Evolutionary conservation across 2,329 filamentous ascomycete genomes (phyloP), one percentile per base, ranked within the genome.

Genomic region (Sphaerulina musiva): DNA sequence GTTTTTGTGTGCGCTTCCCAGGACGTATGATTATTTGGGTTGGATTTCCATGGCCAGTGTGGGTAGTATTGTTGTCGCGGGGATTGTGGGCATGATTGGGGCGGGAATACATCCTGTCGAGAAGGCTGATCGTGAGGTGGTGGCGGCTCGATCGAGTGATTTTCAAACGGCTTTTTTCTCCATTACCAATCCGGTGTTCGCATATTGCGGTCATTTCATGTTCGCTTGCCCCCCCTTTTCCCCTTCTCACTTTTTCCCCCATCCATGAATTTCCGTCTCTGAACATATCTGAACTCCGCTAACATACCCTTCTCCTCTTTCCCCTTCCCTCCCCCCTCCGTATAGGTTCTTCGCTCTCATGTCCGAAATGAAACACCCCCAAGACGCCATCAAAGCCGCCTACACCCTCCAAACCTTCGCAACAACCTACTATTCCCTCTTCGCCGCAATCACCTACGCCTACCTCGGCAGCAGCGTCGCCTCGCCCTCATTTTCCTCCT

Each of bases 191-290:
- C 76, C 77, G 0, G 76, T 79, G 0, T 79, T 80, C 54, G 71
- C 76, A 0, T 79, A 75, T 61, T 76, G 77, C 0, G 76, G 76
- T 3, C 76, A 79, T 54, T 78, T 78, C 63, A 76, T 78, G 72
- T 80, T 78, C 63, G 79, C 79, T 64, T 72, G 76, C 46, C 69
- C 78, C 39, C 74, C 78, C 31, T 77, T 74, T 0, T 76, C 26
- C 26, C 26, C 26, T 2, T 6, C 26, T 26, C 26, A 4, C 2
- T 2, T 6, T 4, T 6, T 6, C 26, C 26, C 26, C 26, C 6
- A 26, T 26, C 6, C 26, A 26, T 26, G 6, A 26, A 26, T 3
- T 3, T 26, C 26, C 26, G n/a, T n/a, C n/a, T n/a, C n/a, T n/a
- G n/a, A n/a, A n/a, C 14, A 17, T 17, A 23, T 17, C 3, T 6